Evolutionary conservation across 176 grass and related monocot genomes (phyloP).

Genomic region (Guadua angustifolia): DNA sequence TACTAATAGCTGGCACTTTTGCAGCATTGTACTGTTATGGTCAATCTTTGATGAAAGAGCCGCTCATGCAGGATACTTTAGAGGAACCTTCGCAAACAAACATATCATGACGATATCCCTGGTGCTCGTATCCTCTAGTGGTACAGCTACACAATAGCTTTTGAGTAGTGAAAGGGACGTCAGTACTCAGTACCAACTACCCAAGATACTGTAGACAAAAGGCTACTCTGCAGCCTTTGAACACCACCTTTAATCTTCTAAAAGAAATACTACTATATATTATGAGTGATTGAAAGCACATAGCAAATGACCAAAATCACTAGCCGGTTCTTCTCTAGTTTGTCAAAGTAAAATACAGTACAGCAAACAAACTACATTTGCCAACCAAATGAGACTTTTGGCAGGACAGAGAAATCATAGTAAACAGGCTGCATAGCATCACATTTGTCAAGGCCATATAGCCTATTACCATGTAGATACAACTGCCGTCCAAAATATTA

Average conservation of each 20-base stretch:
- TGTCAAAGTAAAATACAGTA: conserved; percentile 33
- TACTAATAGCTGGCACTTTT: too few species aligned
- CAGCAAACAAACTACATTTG: conserved; percentile 52
- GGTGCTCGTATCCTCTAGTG: too few species aligned
- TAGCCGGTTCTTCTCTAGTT: not conserved
- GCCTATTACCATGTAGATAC: conserved; percentile 4
- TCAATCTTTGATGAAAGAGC: too few species aligned
- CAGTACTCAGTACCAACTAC: too few species aligned
- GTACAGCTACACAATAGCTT: too few species aligned
- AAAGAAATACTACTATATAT: not conserved
- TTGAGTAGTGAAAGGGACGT: too few species aligned
- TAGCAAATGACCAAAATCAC: not conserved
- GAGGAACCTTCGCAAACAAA: too few species aligned
- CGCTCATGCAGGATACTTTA: too few species aligned
- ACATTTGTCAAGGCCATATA: not conserved
- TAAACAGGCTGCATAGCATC: conserved; percentile 6
- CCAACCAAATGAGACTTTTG: conserved; percentile 19
- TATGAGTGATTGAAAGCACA: not conserved
- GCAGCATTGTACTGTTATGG: too few species aligned
- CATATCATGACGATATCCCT: too few species aligned
- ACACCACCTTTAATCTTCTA: not conserved
- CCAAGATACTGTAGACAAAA: too few species aligned
- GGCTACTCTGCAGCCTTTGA: not conserved
- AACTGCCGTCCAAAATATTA: conserved; percentile 28
- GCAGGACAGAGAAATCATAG: conserved; percentile 23